These are phyloP conservation scores for Dendrobium nobile DNA, from an alignment of 106 monocot species.

Conservation along the genomic window DNA sequence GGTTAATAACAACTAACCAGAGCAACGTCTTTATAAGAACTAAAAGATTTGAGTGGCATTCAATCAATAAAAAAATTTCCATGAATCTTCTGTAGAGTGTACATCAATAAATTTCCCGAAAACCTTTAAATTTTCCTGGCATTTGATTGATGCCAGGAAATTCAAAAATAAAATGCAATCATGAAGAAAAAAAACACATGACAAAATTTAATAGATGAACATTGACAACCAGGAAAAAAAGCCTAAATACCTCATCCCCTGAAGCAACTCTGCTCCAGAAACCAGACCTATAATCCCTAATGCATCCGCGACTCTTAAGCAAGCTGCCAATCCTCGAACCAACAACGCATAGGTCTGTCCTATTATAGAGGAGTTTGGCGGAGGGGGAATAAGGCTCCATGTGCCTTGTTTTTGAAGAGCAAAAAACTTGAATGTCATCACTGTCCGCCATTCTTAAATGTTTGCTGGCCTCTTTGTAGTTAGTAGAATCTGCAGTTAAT, in stretches of 20 bases:
- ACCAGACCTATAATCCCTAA: constrained; percentile 50
- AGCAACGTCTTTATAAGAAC: background rate
- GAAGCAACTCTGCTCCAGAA: constrained; percentile 42
- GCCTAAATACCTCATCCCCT: constrained; percentile 49
- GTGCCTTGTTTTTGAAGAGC: too few relatives aligned
- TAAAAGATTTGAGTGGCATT: too few relatives aligned
- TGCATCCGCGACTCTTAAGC: constrained; percentile 74
- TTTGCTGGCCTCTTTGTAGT: too few relatives aligned
- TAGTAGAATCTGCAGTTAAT: too few relatives aligned
- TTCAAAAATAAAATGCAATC: background rate
- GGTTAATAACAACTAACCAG: background rate
- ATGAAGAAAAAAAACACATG: background rate
- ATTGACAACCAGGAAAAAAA: background rate
- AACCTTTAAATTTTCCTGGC: background rate
- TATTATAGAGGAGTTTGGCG: too few relatives aligned
- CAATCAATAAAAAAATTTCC: too few relatives aligned
- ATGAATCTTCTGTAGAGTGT: too few relatives aligned
- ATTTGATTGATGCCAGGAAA: background rate
- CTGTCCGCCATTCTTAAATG: too few relatives aligned
- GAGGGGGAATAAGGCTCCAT: too few relatives aligned
- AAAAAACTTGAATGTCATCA: too few relatives aligned
- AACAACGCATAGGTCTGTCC: constrained; percentile 46
- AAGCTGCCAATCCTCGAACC: constrained; percentile 54
- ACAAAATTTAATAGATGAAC: background rate
- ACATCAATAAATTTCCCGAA: background rate